Conservation (phyloP, 208 protist genomes). For the Acanthamoeba healyi region DNA sequence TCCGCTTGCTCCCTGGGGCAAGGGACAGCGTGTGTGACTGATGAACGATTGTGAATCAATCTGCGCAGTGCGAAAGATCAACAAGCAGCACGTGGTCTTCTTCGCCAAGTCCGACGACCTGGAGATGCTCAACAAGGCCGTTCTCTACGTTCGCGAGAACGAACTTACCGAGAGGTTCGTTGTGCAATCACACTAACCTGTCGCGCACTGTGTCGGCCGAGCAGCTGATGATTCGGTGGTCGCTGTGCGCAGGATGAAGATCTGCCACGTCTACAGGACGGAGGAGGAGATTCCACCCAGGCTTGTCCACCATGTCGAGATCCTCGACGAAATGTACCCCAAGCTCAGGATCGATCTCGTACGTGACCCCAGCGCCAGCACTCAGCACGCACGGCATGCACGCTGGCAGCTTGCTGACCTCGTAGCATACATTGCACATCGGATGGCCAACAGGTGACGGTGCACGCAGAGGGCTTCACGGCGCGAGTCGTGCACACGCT, state of each 20-base stretch:
- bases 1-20: too few species aligned
- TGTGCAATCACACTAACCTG: too few species aligned
- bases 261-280: conserved; percentile 87
- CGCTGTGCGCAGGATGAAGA: conserved; percentile 79
- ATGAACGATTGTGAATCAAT: too few species aligned
- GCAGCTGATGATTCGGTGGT: too few species aligned
- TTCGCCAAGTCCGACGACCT: conserved; percentile 89
- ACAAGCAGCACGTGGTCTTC: conserved; percentile 89
- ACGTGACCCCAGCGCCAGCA: not conserved
- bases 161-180: conserved; percentile 89
- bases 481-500: conserved; percentile 83
- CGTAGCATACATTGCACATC: not conserved
- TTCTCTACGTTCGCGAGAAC: conserved; percentile 91
- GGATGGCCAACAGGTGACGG: not conserved
- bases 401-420: not conserved
- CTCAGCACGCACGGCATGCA: not conserved
- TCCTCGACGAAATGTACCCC: conserved; percentile 87
- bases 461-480: conserved; percentile 82
- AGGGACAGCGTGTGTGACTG: too few species aligned
- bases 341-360: conserved; percentile 89
- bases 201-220: too few species aligned
- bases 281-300: conserved; percentile 72
- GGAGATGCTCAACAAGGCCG: conserved; percentile 90
- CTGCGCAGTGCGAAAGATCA: conserved; percentile 84
- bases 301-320: conserved; percentile 84